Percentiles rank a stretch among this genome's conserved stretches.
Evolutionary conservation across 352 stramenopile genomes (phyloP).

Genomic region (Globisporangium cederbergense): DNA sequence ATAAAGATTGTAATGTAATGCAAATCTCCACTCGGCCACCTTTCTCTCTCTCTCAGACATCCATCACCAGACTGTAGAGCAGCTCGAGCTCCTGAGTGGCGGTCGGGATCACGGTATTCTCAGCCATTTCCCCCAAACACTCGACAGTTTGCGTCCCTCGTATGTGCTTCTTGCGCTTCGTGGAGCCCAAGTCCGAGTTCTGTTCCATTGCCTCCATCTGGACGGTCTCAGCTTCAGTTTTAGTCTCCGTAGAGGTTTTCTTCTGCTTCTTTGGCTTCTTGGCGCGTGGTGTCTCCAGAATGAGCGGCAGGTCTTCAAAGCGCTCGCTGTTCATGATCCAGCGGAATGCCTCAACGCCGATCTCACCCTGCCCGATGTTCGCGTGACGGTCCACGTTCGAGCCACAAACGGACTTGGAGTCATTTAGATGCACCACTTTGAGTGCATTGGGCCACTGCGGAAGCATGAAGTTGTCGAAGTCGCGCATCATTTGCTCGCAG

Average conservation of each 20-base stretch:
- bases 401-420: constrained; percentile 31
- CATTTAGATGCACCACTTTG: constrained; percentile 47
- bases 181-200: background rate
- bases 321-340: constrained; percentile 37
- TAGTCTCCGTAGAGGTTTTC: background rate
- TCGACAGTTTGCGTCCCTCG: background rate
- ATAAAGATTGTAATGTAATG: too few species aligned
- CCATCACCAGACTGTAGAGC: constrained; percentile 1
- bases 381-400: constrained; percentile 36
- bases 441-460: constrained; percentile 26
- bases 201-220: background rate
- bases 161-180: background rate
- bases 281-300: constrained; percentile 39
- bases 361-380: constrained; percentile 34
- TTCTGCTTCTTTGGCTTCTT: constrained; percentile 4
- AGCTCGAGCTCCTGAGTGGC: constrained; percentile 12
- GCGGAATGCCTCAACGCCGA: constrained; percentile 30
- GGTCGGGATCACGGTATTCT: background rate
- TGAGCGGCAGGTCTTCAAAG: constrained; percentile 39
- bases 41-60: too few species aligned
- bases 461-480: constrained; percentile 27
- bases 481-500: constrained; percentile 34
- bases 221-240: background rate
- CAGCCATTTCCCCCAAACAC: background rate
- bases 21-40: background rate